Conservation (phyloP, 2,329 filamentous ascomycete species). For the Aureobasidium sp. region DNA sequence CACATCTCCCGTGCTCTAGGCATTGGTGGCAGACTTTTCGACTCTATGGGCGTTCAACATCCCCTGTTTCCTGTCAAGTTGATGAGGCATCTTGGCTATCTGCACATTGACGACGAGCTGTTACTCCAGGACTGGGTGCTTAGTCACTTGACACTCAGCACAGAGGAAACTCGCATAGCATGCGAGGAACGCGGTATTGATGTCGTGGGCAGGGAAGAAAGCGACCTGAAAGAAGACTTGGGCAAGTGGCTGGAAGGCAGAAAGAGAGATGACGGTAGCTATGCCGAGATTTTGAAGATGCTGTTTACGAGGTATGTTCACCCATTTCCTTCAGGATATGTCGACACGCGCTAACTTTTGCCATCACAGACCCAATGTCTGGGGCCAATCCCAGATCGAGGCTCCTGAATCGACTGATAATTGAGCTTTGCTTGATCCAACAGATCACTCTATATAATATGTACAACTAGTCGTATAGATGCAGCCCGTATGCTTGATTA, state of each 20-base stretch:
- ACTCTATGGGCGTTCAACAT: constrained; percentile 37
- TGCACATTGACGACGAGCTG: constrained; percentile 63
- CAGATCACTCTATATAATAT: background rate
- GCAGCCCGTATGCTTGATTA: background rate
- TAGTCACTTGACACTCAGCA: constrained; percentile 50
- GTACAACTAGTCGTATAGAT: background rate
- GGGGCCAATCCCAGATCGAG: constrained; percentile 1
- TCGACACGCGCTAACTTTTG: background rate
- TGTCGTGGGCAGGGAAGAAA: constrained; percentile 22
- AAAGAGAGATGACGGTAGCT: constrained; percentile 29
- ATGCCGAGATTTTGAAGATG: constrained; percentile 25
- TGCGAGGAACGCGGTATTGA: constrained; percentile 29
- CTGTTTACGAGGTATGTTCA: constrained; percentile 28
- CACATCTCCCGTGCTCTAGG: constrained; percentile 36
- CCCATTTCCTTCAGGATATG: too few species aligned
- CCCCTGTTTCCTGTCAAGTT: constrained; percentile 47
- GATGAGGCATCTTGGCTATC: constrained; percentile 51
- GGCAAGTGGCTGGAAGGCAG: constrained; percentile 33
- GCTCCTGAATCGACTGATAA: background rate
- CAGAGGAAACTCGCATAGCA: constrained; percentile 30
- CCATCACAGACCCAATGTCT: constrained; percentile 6
- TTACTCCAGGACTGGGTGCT: constrained; percentile 37
- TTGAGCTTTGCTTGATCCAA: background rate
- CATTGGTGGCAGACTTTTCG: constrained; percentile 31
- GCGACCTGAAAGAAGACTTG: constrained; percentile 26